Percentiles rank a stretch among this genome's conserved stretches.
Evolutionary conservation across 176 grass and related monocot species (phyloP).

Genomic region (Oryza longistaminata): DNA sequence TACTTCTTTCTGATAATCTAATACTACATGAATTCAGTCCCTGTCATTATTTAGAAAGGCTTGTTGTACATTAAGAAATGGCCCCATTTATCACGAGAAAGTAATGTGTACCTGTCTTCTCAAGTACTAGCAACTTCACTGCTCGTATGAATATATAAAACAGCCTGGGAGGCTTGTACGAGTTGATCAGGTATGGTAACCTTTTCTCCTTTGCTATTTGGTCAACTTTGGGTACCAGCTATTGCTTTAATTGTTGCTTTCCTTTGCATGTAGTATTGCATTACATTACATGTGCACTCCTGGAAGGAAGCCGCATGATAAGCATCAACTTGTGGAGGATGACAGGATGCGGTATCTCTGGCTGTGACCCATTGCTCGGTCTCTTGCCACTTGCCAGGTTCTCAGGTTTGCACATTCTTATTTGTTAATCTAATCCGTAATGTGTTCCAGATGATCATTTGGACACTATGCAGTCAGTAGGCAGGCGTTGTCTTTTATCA

Average conservation of each 20-base stretch:
- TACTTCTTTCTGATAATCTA: not conserved
- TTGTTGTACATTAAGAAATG: not conserved
- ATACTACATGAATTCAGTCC: conserved; percentile 4
- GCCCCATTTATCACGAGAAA: conserved; percentile 29
- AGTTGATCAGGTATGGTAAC: not conserved
- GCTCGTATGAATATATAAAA: not conserved
- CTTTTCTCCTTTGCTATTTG: not conserved
- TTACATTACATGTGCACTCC: conserved; percentile 18
- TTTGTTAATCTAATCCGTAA: conserved; percentile 4
- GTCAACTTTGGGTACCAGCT: conserved; percentile 31
- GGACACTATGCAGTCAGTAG: not conserved
- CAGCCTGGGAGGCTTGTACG: not conserved
- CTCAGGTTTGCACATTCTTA: conserved; percentile 17
- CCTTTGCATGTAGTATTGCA: not conserved
- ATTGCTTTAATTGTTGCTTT: not conserved
- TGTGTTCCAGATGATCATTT: not conserved
- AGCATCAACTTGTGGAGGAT: not conserved
- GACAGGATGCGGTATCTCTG: not conserved
- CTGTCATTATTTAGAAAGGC: not conserved
- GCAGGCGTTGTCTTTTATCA: conserved; percentile 19
- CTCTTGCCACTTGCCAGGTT: conserved; percentile 11
- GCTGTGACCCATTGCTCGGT: conserved; percentile 7
- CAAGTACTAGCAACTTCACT: conserved; percentile 4
- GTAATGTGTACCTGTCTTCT: conserved; percentile 16
- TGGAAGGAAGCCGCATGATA: conserved; percentile 16